Conservation (phyloP, 108 stramenopile genomes). For the Hondaea fermentalgiana region DNA sequence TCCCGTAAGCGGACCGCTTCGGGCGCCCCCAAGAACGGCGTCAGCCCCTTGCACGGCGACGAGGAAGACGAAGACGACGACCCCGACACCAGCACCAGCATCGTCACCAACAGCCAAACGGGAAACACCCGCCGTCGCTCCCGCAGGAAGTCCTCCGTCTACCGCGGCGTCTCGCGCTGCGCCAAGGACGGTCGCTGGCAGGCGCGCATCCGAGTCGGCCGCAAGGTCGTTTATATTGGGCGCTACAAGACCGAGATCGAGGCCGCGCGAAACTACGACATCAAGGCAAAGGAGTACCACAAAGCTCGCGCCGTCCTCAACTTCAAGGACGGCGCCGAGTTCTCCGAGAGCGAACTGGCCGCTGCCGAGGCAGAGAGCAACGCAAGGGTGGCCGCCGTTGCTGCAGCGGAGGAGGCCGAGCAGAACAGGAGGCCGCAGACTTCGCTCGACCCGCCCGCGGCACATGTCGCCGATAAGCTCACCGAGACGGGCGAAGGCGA, state of each 20-base stretch:
- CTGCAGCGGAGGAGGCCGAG: not conserved
- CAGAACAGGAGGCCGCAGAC: not conserved
- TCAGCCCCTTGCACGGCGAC: not conserved
- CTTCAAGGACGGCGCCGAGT: not conserved
- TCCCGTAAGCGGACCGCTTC: not conserved
- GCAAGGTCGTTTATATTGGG: not conserved
- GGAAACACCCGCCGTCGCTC: not conserved
- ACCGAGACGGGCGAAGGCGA: not conserved
- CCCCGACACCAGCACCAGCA: not conserved
- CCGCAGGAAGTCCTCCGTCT: not conserved
- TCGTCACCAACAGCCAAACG: not conserved
- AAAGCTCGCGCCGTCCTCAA: not conserved
- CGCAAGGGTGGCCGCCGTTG: not conserved
- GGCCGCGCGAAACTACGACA: not conserved
- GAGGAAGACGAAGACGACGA: not conserved
- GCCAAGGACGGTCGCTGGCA: constrained; percentile 9
- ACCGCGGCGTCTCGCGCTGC: constrained; percentile 6
- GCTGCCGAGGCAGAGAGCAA: not conserved
- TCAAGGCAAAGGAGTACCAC: not conserved
- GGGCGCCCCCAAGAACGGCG: not conserved
- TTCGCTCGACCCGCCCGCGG: not conserved
- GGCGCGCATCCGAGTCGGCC: not conserved
- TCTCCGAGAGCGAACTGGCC: not conserved
- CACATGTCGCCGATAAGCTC: not conserved
- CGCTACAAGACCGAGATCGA: constrained; percentile 4